These are phyloP conservation scores for Oryza glaberrima DNA, from an alignment of 176 grass and related monocot species.

Conservation along the genomic window DNA sequence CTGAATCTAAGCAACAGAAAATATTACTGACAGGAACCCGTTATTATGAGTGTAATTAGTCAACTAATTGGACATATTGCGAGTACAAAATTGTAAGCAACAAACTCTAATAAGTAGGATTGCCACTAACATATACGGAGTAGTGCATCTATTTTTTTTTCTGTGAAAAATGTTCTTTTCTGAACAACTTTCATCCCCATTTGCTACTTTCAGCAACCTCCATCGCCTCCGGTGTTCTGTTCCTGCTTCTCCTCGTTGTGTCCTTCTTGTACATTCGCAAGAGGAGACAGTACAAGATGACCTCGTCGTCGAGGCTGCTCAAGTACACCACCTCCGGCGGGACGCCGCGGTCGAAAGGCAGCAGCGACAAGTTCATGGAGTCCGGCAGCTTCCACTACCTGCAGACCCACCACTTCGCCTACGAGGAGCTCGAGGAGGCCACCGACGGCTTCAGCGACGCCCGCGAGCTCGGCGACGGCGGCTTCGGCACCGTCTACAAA, in stretches of 20 bases:
- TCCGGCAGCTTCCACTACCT: conserved; percentile 44
- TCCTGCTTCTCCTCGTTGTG: conserved; percentile 26
- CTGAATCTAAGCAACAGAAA: not conserved
- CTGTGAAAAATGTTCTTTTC: not conserved
- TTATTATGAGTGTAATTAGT: too few species aligned
- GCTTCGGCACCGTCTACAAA: conserved; percentile 92
- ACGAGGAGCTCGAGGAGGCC: conserved; percentile 76
- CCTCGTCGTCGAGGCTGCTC: conserved; percentile 53
- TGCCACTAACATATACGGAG: not conserved
- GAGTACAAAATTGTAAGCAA: too few species aligned
- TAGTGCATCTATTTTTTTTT: not conserved
- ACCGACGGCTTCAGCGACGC: conserved; percentile 63
- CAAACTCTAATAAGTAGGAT: not conserved
- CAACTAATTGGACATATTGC: too few species aligned
- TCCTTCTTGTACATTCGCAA: conserved; percentile 44
- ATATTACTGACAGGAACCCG: too few species aligned
- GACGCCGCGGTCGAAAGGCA: conserved; percentile 44
- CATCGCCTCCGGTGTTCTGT: conserved; percentile 3
- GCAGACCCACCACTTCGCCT: conserved; percentile 67
- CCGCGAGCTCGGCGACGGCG: conserved; percentile 69
- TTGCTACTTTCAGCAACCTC: conserved; percentile 36
- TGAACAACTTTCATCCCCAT: not conserved
- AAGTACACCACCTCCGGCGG: conserved; percentile 27
- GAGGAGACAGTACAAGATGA: conserved; percentile 50
- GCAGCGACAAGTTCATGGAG: conserved; percentile 22